phyloP scores from a whole-genome alignment of 768 basidiomycete species.

The Russula dissimulans region DNA sequence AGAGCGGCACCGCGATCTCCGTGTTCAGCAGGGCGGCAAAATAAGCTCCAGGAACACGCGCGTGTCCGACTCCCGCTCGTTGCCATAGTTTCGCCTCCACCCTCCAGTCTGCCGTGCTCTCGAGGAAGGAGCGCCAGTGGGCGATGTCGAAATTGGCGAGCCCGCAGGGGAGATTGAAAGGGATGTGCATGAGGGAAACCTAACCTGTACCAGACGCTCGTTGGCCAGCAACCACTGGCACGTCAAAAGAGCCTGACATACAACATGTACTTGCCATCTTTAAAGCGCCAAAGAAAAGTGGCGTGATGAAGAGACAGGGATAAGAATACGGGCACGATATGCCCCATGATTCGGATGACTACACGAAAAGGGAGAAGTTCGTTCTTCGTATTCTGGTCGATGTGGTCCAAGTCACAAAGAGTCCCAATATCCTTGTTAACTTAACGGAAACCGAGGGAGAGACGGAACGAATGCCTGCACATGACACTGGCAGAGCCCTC shows the following conservation, averaged over 20 bases:
- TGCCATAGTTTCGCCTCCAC: constrained; percentile 36
- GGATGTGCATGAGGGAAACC: constrained; percentile 17
- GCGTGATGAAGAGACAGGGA: not conserved
- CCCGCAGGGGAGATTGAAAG: no score
- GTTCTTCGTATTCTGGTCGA: constrained; percentile 26
- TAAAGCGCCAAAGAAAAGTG: not conserved
- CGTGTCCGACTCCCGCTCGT: constrained; percentile 31
- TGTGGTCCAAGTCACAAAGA: constrained; percentile 30
- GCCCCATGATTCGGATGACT: constrained; percentile 35
- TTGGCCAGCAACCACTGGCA: no score
- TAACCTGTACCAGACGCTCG: constrained; percentile 15
- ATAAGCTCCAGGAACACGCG: constrained; percentile 32
- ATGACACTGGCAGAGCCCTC: constrained; percentile 38
- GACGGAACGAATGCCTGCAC: constrained; percentile 20
- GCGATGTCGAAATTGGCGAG: no score
- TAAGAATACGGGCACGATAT: constrained; percentile 29
- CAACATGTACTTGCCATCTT: constrained; percentile 15
- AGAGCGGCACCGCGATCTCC: constrained; percentile 30
- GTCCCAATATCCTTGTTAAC: constrained; percentile 30
- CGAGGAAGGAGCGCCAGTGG: no score
- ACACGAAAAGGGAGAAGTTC: constrained; percentile 31
- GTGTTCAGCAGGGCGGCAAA: constrained; percentile 34
- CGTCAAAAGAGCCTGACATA: no score
- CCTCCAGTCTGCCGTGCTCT: no score
- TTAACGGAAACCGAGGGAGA: not conserved